A percentile compares a stretch with the other conserved stretches of the same genome.
Evolutionary conservation across 768 basidiomycete genomes (phyloP).

Genomic region (Myochromella boudieri): DNA sequence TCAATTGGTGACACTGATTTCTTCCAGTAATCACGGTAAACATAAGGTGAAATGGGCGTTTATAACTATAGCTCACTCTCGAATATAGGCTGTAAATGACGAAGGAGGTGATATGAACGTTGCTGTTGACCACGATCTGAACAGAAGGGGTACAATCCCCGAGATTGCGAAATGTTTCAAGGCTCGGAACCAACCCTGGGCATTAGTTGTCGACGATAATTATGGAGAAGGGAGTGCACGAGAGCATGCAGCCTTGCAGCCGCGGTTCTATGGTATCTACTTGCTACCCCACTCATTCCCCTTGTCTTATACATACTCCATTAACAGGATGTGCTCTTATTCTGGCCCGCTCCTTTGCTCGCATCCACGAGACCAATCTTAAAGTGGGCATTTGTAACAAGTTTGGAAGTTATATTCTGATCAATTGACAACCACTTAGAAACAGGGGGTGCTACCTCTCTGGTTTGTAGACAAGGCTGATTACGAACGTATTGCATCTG

Average conservation of each 20-base stretch:
- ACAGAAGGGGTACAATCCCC: constrained; percentile 79
- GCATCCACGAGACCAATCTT: constrained; percentile 97
- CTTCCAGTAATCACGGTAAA: constrained; percentile 77
- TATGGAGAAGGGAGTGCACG: constrained; percentile 98
- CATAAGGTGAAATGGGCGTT: background rate
- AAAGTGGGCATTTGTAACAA: constrained; percentile 52
- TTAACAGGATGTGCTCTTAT: constrained; percentile 78
- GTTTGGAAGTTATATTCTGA: background rate
- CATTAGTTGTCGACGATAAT: constrained; percentile 92
- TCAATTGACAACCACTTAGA: constrained; percentile 46
- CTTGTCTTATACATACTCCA: constrained; percentile 3
- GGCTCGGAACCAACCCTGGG: constrained; percentile 83
- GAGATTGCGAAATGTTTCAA: constrained; percentile 89
- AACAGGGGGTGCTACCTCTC: constrained; percentile 97
- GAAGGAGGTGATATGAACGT: constrained; percentile 92
- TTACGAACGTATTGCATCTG: constrained; percentile 80
- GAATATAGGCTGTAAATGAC: constrained; percentile 80
- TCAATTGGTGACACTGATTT: constrained; percentile 3
- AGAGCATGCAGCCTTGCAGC: constrained; percentile 97
- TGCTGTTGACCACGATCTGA: constrained; percentile 75
- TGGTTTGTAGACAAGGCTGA: constrained; percentile 89
- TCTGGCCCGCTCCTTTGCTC: constrained; percentile 90
- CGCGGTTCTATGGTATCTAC: constrained; percentile 80
- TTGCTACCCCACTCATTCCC: background rate
- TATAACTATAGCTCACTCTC: background rate